A percentile compares a stretch with the other conserved stretches of the same genome.
phyloP scores from a whole-genome alignment of 1,284 basidiomycete species.

The Ustilago esculenta region DNA sequence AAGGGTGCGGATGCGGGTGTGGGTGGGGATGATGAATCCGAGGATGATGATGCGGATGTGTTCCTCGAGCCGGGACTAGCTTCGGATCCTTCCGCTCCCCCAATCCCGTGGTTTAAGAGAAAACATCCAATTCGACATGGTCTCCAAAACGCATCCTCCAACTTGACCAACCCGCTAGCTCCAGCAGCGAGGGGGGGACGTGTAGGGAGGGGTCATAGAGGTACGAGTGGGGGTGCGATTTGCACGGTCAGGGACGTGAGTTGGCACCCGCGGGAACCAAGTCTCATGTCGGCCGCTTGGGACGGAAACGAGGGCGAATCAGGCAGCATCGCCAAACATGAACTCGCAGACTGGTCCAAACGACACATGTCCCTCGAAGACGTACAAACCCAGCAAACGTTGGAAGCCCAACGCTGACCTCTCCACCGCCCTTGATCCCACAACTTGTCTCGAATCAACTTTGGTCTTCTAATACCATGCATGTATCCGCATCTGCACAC shows the following conservation, averaged over 20 bases:
- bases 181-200: not conserved
- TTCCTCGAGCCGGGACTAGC: slow-evolving; percentile 31
- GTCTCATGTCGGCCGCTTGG: slow-evolving; percentile 91
- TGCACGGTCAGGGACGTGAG: slow-evolving; percentile 84
- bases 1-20: slow-evolving; percentile 18
- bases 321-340: slow-evolving; percentile 56
- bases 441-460: too few relatives aligned
- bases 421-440: not conserved
- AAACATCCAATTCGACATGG: slow-evolving; percentile 25
- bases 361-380: slow-evolving; percentile 47
- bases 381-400: slow-evolving; percentile 9
- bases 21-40: slow-evolving; percentile 7
- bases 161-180: slow-evolving; percentile 14
- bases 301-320: slow-evolving; percentile 69
- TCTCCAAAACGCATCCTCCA: not conserved
- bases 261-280: slow-evolving; percentile 88
- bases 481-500: too few relatives aligned
- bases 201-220: slow-evolving; percentile 32
- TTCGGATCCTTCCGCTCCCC: slow-evolving; percentile 50
- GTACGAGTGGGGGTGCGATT: slow-evolving; percentile 28
- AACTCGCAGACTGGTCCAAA: slow-evolving; percentile 40
- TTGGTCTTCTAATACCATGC: too few relatives aligned
- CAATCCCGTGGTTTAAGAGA: slow-evolving; percentile 36
- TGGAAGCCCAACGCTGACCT: slow-evolving; percentile 25
- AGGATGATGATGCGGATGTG: slow-evolving; percentile 19